Conservation (phyloP, 78 protist genomes). For the Monosiga brevicollis region DNA sequence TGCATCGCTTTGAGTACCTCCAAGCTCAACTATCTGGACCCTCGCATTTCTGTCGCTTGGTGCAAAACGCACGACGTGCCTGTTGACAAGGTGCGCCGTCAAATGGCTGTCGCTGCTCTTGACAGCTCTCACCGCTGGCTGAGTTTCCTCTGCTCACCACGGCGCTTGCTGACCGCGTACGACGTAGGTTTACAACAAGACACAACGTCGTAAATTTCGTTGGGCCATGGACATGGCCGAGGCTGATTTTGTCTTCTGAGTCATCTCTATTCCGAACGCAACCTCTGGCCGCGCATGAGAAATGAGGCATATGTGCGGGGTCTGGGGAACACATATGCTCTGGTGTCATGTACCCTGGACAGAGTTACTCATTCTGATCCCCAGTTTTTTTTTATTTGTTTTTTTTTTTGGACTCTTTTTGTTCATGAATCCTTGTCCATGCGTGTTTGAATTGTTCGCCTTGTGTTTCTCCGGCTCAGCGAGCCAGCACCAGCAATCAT, state of each 20-base stretch:
- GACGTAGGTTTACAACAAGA: slow-evolving; percentile 57
- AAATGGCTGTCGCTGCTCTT: neutral
- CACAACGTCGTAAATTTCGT: slow-evolving; percentile 64
- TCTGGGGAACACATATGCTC: too few species aligned
- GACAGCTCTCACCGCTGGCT: neutral
- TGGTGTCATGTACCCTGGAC: too few species aligned
- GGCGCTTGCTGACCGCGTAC: slow-evolving; percentile 72
- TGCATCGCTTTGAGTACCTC: slow-evolving; percentile 87
- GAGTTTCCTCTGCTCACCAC: neutral
- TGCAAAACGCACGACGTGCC: slow-evolving; percentile 73
- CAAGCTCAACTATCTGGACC: slow-evolving; percentile 96
- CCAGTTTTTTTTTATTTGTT: too few species aligned
- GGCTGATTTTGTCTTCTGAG: neutral
- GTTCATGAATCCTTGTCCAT: too few species aligned
- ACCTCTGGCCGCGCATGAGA: too few species aligned
- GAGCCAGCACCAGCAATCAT: too few species aligned
- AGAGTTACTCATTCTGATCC: too few species aligned
- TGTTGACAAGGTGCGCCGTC: slow-evolving; percentile 30
- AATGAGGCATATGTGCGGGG: too few species aligned
- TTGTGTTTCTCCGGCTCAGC: too few species aligned
- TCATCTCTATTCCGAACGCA: too few species aligned
- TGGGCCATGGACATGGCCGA: slow-evolving; percentile 54
- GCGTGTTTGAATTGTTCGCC: too few species aligned
- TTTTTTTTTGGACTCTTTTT: too few species aligned
- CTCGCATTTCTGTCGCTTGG: slow-evolving; percentile 97